Percentiles rank a stretch among this genome's conserved stretches.
Conservation (phyloP, 2,329 filamentous ascomycete genomes). For the Aspergillus fijiensis region DNA sequence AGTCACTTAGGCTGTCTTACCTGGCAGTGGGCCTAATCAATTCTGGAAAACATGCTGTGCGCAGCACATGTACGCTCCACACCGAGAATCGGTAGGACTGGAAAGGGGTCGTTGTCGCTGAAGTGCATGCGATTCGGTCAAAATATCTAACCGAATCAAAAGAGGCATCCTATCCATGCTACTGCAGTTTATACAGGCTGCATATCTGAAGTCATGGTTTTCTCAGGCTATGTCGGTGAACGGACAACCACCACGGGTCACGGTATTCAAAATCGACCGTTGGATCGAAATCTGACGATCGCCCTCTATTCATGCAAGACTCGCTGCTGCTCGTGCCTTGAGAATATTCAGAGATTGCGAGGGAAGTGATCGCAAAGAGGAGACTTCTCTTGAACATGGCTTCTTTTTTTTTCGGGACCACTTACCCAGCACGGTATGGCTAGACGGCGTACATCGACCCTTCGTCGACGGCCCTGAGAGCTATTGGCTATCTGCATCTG, state of each 20-base stretch:
- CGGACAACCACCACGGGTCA: constrained; percentile 18
- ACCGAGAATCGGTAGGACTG: constrained; percentile 13
- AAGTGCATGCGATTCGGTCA: constrained; percentile 10
- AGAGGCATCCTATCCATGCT: constrained; percentile 1
- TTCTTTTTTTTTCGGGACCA: constrained; percentile 11
- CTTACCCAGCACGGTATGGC: constrained; percentile 15
- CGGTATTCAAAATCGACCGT: constrained; percentile 19
- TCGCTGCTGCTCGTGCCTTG: constrained; percentile 24
- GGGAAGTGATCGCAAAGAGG: constrained; percentile 15
- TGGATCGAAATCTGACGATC: constrained; percentile 30
- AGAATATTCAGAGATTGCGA: constrained; percentile 16
- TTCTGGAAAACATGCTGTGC: constrained; percentile 25
- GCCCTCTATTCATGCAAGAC: constrained; percentile 28
- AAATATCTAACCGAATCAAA: constrained; percentile 5
- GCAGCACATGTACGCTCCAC: constrained; percentile 16
- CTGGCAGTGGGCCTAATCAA: constrained; percentile 16
- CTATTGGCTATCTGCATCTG: constrained; percentile 28
- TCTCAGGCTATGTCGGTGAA: constrained; percentile 29
- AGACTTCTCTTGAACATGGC: constrained; percentile 21
- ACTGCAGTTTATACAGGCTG: constrained; percentile 12
- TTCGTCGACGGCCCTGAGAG: constrained; percentile 12
- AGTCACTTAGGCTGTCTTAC: constrained; percentile 19
- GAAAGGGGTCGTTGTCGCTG: constrained; percentile 14
- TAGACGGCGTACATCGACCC: constrained; percentile 10
- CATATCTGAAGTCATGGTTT: constrained; percentile 18